Conservation (phyloP, 306 rosid genomes). For the Rubus idaeus region DNA sequence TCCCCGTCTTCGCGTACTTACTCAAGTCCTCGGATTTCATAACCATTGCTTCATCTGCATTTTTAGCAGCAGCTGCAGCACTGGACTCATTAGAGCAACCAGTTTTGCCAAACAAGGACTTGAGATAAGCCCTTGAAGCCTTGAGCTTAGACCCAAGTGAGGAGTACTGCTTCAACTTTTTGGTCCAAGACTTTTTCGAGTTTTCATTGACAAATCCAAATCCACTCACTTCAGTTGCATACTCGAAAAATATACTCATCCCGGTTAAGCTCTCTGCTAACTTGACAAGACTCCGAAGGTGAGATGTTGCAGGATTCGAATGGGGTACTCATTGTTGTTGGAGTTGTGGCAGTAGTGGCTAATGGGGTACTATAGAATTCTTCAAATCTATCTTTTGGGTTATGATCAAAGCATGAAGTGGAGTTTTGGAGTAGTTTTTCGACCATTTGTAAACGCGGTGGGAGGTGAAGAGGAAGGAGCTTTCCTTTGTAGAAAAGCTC, state of each 20-base stretch:
- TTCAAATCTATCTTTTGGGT: slow-evolving; percentile 44
- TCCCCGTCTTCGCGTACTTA: slow-evolving; percentile 39
- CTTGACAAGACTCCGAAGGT: slow-evolving; percentile 68
- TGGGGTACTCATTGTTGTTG: slow-evolving; percentile 64
- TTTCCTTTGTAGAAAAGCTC: slow-evolving; percentile 99
- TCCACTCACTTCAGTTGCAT: slow-evolving; percentile 31
- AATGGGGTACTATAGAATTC: slow-evolving; percentile 80
- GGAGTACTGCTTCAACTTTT: slow-evolving; percentile 63
- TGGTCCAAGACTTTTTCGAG: slow-evolving; percentile 71
- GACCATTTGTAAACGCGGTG: slow-evolving; percentile 87
- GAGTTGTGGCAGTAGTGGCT: slow-evolving; percentile 64
- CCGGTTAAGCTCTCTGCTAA: slow-evolving; percentile 66
- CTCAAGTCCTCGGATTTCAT: slow-evolving; percentile 54
- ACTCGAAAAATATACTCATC: slow-evolving; percentile 54
- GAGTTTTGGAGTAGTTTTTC: slow-evolving; percentile 72
- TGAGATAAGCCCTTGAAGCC: slow-evolving; percentile 88
- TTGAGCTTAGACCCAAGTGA: slow-evolving; percentile 70
- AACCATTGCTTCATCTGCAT: slow-evolving; percentile 68
- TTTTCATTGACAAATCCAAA: slow-evolving; percentile 33
- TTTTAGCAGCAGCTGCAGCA: slow-evolving; percentile 58
- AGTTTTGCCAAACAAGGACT: slow-evolving; percentile 75
- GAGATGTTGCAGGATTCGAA: slow-evolving; percentile 89
- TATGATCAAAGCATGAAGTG: slow-evolving; percentile 13
- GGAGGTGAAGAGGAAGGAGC: slow-evolving; percentile 96
- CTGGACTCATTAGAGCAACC: slow-evolving; percentile 75